A percentile compares a stretch with the other conserved stretches of the same genome.
Evolutionary conservation across 495 filamentous ascomycete genomes (phyloP).

Genomic region (Cercophora sp.): DNA sequence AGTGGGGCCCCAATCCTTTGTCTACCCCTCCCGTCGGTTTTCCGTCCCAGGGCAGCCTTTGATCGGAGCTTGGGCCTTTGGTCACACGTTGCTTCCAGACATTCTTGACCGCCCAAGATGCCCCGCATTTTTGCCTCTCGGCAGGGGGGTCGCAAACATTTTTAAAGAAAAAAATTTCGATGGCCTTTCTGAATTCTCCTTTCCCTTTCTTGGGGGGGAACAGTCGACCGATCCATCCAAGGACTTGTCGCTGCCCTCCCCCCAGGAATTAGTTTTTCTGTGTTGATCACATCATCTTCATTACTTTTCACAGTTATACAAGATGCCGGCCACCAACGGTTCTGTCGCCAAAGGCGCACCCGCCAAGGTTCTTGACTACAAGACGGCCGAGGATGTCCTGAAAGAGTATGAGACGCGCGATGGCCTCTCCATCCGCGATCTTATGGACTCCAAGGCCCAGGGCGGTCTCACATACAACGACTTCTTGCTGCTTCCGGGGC

Average conservation of each 20-base stretch:
- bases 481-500: constrained; percentile 56
- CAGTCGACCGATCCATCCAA: constrained; percentile 26
- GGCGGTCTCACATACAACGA: constrained; percentile 83
- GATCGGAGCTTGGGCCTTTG: constrained; percentile 2
- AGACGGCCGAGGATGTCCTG: constrained; percentile 72
- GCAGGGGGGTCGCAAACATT: too few relatives aligned
- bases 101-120: constrained; percentile 21
- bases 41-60: too few relatives aligned
- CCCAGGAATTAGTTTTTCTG: constrained; percentile 12
- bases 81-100: too few relatives aligned
- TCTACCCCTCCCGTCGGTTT: too few relatives aligned
- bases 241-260: constrained; percentile 30
- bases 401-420: constrained; percentile 70
- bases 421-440: constrained; percentile 76
- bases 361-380: constrained; percentile 41
- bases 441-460: constrained; percentile 80
- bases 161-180: constrained; percentile 25
- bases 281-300: constrained; percentile 3
- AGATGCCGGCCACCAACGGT: constrained; percentile 70
- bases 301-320: constrained; percentile 10
- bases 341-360: constrained; percentile 32
- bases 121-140: constrained; percentile 21
- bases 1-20: too few relatives aligned
- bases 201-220: constrained; percentile 35
- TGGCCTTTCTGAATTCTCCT: constrained; percentile 19